Conservation (phyloP, 2,329 filamentous ascomycete genomes). For the Dryadomyces sulphureus region DNA sequence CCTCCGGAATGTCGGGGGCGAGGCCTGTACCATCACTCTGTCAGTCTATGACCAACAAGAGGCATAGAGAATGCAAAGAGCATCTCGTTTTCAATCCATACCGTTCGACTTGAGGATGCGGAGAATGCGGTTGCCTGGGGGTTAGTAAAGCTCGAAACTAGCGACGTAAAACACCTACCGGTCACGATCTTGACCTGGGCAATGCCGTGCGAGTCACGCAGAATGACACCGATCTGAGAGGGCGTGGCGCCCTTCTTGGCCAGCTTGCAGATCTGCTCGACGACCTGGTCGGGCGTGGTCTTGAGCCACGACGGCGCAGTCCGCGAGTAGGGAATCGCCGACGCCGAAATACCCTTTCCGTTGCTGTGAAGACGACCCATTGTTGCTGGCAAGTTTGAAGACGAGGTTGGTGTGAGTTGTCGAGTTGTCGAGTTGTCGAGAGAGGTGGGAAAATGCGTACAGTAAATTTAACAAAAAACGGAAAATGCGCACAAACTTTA, state of each 20-base stretch:
- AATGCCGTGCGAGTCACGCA: constrained; percentile 95
- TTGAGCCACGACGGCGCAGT: constrained; percentile 89
- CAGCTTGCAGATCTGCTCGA: constrained; percentile 98
- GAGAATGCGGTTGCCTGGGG: constrained; percentile 96
- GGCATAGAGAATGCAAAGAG: too few species aligned
- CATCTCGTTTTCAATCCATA: constrained; percentile 66
- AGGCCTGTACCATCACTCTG: constrained; percentile 92
- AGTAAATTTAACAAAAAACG: background rate
- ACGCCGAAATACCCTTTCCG: constrained; percentile 97
- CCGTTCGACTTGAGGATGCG: constrained; percentile 95
- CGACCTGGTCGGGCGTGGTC: constrained; percentile 95
- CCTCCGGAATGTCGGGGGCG: constrained; percentile 96
- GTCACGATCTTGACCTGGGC: constrained; percentile 96
- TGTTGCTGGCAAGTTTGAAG: constrained; percentile 29
- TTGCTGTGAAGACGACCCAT: constrained; percentile 99
- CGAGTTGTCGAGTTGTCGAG: constrained; percentile 5
- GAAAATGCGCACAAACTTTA: background rate
- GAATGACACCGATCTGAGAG: constrained; percentile 96
- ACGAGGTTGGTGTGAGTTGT: constrained; percentile 11
- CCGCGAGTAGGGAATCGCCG: constrained; percentile 93
- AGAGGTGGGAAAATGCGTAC: background rate
- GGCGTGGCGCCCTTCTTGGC: constrained; percentile 98
- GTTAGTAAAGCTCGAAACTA: constrained; percentile 6
- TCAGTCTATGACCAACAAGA: constrained; percentile 86
- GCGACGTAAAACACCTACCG: constrained; percentile 45